These are phyloP conservation scores for Cladosporium sp. DNA, from an alignment of 2,329 filamentous ascomycete species.

Conservation along the genomic window DNA sequence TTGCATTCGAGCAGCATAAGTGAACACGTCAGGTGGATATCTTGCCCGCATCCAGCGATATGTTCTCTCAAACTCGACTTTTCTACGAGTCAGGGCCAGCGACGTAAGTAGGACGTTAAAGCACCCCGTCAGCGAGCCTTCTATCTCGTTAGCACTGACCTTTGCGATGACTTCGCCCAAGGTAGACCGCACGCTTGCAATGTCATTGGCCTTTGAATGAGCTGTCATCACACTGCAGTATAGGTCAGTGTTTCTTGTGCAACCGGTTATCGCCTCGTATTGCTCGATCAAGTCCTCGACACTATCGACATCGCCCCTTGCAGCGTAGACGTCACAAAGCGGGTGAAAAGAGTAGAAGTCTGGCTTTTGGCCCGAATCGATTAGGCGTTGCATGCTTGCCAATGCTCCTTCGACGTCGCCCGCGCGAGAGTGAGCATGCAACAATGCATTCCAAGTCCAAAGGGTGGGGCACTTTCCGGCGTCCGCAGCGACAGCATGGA, in stretches of 20 bases:
- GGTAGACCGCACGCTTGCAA: slow-evolving; percentile 44
- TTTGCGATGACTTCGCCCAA: slow-evolving; percentile 51
- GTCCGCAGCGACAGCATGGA: slow-evolving; percentile 33
- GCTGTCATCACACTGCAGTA: slow-evolving; percentile 63
- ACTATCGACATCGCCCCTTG: slow-evolving; percentile 67
- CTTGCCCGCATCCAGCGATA: slow-evolving; percentile 52
- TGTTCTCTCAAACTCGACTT: slow-evolving; percentile 50
- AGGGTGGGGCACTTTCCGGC: slow-evolving; percentile 47
- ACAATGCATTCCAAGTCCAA: slow-evolving; percentile 69
- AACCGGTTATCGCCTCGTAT: slow-evolving; percentile 52
- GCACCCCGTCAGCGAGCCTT: slow-evolving; percentile 56
- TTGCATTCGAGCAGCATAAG: slow-evolving; percentile 60
- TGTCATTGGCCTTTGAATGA: slow-evolving; percentile 46
- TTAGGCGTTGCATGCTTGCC: slow-evolving; percentile 58
- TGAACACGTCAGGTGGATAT: slow-evolving; percentile 53
- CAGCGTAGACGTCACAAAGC: slow-evolving; percentile 68
- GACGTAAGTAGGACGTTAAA: slow-evolving; percentile 77
- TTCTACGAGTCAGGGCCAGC: slow-evolving; percentile 61
- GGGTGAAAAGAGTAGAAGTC: slow-evolving; percentile 65
- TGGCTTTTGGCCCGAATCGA: slow-evolving; percentile 44
- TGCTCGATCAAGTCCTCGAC: slow-evolving; percentile 60
- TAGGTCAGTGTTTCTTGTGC: slow-evolving; percentile 55
- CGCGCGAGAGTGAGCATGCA: slow-evolving; percentile 65
- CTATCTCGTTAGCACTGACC: slow-evolving; percentile 38
- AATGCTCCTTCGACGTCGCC: slow-evolving; percentile 65